Percentiles rank a stretch among this genome's conserved stretches.
phyloP scores from a whole-genome alignment of 2,329 filamentous ascomycete genomes.

The Magnaporthales sp. region DNA sequence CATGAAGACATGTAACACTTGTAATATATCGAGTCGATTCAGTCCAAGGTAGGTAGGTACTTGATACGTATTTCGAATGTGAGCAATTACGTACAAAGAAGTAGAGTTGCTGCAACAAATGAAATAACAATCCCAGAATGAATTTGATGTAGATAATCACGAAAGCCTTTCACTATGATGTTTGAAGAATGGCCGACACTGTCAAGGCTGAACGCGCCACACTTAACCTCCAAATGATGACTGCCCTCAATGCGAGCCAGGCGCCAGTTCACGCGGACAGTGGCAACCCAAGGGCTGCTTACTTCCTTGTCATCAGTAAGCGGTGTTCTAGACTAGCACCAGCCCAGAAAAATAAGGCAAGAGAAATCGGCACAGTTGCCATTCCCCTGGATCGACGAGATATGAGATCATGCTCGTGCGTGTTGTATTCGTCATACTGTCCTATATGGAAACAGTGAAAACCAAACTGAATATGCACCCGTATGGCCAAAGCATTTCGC shows the following conservation, averaged over 20 bases:
- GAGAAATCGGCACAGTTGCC: neutral
- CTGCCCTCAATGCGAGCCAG: neutral
- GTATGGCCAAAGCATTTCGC: neutral
- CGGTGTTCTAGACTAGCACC: neutral
- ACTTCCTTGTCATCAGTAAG: neutral
- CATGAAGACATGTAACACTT: neutral
- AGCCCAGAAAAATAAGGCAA: neutral
- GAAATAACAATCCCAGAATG: neutral
- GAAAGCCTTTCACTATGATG: neutral
- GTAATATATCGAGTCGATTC: too few species aligned
- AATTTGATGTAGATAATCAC: neutral
- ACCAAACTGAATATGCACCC: neutral
- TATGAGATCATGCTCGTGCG: neutral
- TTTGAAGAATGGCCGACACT: too few species aligned
- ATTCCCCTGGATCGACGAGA: neutral
- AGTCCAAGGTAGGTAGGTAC: too few species aligned
- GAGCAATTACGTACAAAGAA: neutral
- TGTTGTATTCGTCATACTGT: neutral
- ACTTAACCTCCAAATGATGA: neutral
- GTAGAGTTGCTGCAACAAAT: neutral
- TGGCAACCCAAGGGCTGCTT: neutral
- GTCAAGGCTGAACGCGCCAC: neutral
- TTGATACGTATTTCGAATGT: too few species aligned
- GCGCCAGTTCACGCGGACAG: neutral
- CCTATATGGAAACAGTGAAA: neutral